Evolutionary conservation across 1,284 basidiomycete species (phyloP), one percentile per base, ranked within the genome.

Genomic region (Anthracocystis walkeri): DNA sequence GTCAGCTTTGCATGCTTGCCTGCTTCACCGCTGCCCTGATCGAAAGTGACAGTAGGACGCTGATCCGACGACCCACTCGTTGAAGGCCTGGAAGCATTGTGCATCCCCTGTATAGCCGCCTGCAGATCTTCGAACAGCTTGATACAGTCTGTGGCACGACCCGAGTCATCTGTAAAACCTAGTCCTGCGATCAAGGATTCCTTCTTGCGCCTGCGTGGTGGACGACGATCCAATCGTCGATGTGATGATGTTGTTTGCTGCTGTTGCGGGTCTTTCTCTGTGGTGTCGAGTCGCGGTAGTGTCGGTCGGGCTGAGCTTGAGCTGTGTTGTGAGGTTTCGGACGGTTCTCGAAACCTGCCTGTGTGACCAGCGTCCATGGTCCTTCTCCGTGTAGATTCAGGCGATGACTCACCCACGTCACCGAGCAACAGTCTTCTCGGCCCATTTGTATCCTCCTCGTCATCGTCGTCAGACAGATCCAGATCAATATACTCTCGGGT

Each of bases 111-210:
- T 14, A 75, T 67, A 8, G 65, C 73, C 20, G 73, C 73, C 45
- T 71, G 68, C 25, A 75, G 56, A 44, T 75, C 61, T 25, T 75
- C 65, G 27, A 75, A 75, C 10, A 75, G 58, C 60, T 71, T 75
- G 48, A 67, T n/a, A 25, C 64, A 64, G 38, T 71, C 68, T 25
- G 59, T 63, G 16, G 57, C 41, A 12, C 51, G 40, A 14, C 56
- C 58, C 33, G 49, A 54, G 11, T 70, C 53, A 31, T 66, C 63
- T 6, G 55, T 56, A 20, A 75, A 60, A 11, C 66, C 66, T 2
- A 75, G 56, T 3, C 72, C 72, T 11, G 72, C 72, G 45, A 75
- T 64, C 21, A 75, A 56, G 1, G 62, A 65, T 38, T 75, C 72
- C 56, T 69, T 66, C 57, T 75, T 75, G 29, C 72, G 62, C 33